Base-by-base conservation (phyloP, 257 asterid genomes). In the Salvia rosmarinus region DNA sequence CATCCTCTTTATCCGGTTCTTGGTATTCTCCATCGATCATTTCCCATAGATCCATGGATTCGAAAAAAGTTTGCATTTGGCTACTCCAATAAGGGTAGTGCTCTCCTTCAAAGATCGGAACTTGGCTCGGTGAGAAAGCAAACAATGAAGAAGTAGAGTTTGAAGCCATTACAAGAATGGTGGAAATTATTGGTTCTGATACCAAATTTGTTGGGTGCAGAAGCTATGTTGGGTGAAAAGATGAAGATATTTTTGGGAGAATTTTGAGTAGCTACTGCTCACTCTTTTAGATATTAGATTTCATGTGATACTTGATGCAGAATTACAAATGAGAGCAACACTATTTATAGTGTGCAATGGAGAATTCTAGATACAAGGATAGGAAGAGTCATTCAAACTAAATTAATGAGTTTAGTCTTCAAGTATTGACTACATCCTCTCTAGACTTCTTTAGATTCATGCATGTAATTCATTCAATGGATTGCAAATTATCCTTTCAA, bases 11-110 rank as follows among this genome's bases (percentile, higher is more conserved):
- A 9, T 5, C 40, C 8, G 43, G 56, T 14, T 40, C 44, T 14
- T 25, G 5, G 9, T 13, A 0, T 3, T 43, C 54, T 6, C 40
- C 77, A 6, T 62, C 16, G 4, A 62, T 25, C 2, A 73, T 6
- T 1, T 63, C 58, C 11, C 19, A 73, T n/a, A 52, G 8, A 2
- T 73, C 72, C 23, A 39, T 2, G 7, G 66, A 64, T 0, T 23
- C 17, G 7, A 28, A 40, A 2, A 62, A 40, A 0, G 67, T 73
- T 40, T 20, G 11, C 66, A 73, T 73, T 54, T 73, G 59, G 12
- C 50, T 64, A 25, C 58, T 23, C 67, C 66, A 73, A 54, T 52
- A 73, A 0, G 35, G 23, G 3, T 62, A 72, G 30, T 72, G 56
- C 7, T 63, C 54, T 63, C 42, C 70, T 64, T 64, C 70, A 25